Evolutionary conservation across 2,329 filamentous ascomycete genomes (phyloP).

Genomic region (Xylaria sp.): DNA sequence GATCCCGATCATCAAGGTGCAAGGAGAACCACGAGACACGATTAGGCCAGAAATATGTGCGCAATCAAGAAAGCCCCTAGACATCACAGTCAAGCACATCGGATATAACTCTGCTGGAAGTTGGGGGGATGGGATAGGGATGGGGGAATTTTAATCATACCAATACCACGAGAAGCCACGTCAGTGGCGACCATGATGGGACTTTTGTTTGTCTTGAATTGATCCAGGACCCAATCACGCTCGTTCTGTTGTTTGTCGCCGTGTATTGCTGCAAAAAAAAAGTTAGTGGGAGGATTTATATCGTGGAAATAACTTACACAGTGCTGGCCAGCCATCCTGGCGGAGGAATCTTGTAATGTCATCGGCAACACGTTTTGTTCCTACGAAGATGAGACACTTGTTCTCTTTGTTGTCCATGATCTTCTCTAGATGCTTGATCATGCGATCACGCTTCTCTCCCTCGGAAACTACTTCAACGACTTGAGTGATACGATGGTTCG

Average conservation of each 20-base stretch:
- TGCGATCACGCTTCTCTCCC: conserved; percentile 96
- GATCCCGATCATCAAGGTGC: conserved; percentile 87
- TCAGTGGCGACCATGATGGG: conserved; percentile 99
- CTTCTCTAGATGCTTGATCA: conserved; percentile 97
- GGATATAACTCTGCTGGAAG: conserved; percentile 67
- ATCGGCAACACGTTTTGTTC: conserved; percentile 94
- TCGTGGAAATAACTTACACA: conserved; percentile 74
- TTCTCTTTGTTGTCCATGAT: conserved; percentile 97
- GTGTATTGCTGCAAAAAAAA: conserved; percentile 78
- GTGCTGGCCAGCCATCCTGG: conserved; percentile 96
- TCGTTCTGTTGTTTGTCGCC: conserved; percentile 99
- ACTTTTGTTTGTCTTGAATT: conserved; percentile 99
- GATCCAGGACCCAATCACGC: conserved; percentile 98
- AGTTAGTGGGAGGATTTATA: conserved; percentile 56
- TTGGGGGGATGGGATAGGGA: conserved; percentile 59
- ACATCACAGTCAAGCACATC: conserved; percentile 92
- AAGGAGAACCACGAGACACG: conserved; percentile 83
- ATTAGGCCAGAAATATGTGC: conserved; percentile 92
- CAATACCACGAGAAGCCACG: conserved; percentile 99
- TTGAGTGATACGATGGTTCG: conserved; percentile 98
- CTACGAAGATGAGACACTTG: conserved; percentile 95
- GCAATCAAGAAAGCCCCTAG: conserved; percentile 87
- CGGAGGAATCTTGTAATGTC: conserved; percentile 97
- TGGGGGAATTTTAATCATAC: conserved; percentile 81
- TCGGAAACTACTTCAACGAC: conserved; percentile 96